Conservation (phyloP, 805 yeast genomes). For the Ogataea allantospora region DNA sequence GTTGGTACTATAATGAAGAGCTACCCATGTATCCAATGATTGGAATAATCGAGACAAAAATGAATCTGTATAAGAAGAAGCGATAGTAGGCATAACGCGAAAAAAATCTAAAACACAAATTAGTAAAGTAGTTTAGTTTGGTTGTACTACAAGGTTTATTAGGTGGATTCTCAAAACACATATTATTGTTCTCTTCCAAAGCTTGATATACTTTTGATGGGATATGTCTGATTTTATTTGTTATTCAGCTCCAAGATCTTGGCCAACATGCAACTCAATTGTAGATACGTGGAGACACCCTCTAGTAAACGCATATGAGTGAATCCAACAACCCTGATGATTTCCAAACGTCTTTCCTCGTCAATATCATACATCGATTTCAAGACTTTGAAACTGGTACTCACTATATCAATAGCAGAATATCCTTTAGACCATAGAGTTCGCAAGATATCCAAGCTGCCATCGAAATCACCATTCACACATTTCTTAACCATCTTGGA, state of each 20-base stretch:
- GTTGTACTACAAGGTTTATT: no score
- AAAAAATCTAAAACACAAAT: constrained; percentile 1
- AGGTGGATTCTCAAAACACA: no score
- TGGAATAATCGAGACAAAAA: constrained; percentile 12
- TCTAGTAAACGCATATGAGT: constrained; percentile 90
- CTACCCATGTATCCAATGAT: constrained; percentile 22
- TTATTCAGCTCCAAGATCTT: constrained; percentile 33
- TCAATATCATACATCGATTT: constrained; percentile 67
- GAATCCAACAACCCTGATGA: constrained; percentile 83
- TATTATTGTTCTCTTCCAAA: no score
- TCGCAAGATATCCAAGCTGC: constrained; percentile 60
- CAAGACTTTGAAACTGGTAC: constrained; percentile 85
- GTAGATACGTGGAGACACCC: constrained; percentile 87
- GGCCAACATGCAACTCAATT: constrained; percentile 79
- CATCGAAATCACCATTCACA: constrained; percentile 46
- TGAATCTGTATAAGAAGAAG: background rate
- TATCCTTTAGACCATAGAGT: constrained; percentile 87
- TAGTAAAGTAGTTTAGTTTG: no score
- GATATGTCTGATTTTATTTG: constrained; percentile 1
- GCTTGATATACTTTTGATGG: no score
- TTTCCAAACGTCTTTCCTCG: constrained; percentile 69
- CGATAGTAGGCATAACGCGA: constrained; percentile 11
- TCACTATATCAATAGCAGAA: constrained; percentile 87
- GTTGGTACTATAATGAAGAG: constrained; percentile 24
- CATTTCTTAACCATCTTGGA: constrained; percentile 57